Base-by-base conservation (phyloP, 148 eudicot species). In the Nepenthes mirabilis region DNA sequence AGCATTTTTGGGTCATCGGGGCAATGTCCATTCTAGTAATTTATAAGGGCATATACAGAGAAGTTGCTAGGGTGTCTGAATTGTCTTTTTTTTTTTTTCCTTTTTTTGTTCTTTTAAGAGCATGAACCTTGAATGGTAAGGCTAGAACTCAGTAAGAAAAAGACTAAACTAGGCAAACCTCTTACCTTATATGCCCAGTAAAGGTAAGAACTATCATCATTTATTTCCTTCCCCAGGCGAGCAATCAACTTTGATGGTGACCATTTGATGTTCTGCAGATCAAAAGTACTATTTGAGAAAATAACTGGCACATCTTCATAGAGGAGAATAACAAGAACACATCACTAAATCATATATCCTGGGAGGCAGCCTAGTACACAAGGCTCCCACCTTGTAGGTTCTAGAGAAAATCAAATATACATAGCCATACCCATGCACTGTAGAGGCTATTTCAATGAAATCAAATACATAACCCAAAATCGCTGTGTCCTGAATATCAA, bases 221-320 rank as follows among this genome's bases (percentile, higher is more conserved):
- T 82, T 60, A 93, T 93, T 76, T 93, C 98, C 78, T 83, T 93
- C 65, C 98, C 98, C 73, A 93, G 63, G 60, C 96, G 91, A 75
- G 90, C 91, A 68, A 88, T 88, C 61, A 91, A 69, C 78, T 79
- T 88, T 32, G 97, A 91, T 53, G 96, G 96, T 49, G 97, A 83
- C 97, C 97, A 91, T 64, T 71, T 65, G 14, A 82, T 67, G 47
- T 82, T 83, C 97, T 91, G 77, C 66, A 56, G 57, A 14, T 61
- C 57, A 77, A 11, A 40, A 35, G 40, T 45, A 10, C 9, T 11
- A 9, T 3, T 33, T 11, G 43, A 47, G 33, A 11, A 5, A 37
- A 65, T 9, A 43, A 36, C 43, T 12, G 10, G 47, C 32, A 36
- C 33, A 36, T 37, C 47, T 6, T 4, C 11, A 55, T 12, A 48